phyloP scores from a whole-genome alignment of 257 asterid species.

The Solanum paucissectum region DNA sequence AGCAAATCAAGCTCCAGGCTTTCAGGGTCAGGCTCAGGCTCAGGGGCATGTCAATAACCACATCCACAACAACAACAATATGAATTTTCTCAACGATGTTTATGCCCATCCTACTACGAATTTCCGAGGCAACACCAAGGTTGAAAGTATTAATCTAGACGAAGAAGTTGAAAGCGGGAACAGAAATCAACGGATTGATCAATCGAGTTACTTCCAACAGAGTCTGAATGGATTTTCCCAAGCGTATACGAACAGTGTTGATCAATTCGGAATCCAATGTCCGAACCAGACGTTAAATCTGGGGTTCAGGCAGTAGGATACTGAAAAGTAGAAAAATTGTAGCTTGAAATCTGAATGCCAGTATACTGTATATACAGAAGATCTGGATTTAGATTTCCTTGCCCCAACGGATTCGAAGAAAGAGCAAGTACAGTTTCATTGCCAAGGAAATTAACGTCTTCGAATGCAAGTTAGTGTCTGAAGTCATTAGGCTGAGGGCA shows the following conservation, averaged over 20 bases:
- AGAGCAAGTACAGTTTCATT: not conserved
- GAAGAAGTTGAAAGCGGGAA: slow-evolving; percentile 52
- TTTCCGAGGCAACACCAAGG: not conserved
- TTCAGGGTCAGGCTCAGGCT: not conserved
- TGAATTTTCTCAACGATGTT: not conserved
- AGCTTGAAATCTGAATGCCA: not conserved
- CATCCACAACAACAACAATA: not conserved
- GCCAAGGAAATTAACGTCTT: not conserved
- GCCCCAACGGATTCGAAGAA: not conserved
- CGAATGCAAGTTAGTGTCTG: too few species aligned
- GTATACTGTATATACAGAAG: not conserved
- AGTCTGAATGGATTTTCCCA: slow-evolving; percentile 12
- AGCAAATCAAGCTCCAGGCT: not conserved
- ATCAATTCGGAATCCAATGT: slow-evolving; percentile 44
- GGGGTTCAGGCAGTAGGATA: slow-evolving; percentile 42
- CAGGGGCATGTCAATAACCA: slow-evolving; percentile 1
- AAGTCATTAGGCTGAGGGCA: too few species aligned
- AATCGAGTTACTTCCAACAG: slow-evolving; percentile 17
- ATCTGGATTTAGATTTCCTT: not conserved
- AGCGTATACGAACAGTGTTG: slow-evolving; percentile 9
- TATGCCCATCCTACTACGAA: not conserved
- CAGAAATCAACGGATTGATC: slow-evolving; percentile 17
- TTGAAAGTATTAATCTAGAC: slow-evolving; percentile 4
- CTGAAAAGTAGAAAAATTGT: not conserved
- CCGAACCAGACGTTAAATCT: slow-evolving; percentile 24